Evolutionary conservation across 208 protist species (phyloP), one percentile per base, ranked within the genome.

Genomic region (Leishmania major): DNA sequence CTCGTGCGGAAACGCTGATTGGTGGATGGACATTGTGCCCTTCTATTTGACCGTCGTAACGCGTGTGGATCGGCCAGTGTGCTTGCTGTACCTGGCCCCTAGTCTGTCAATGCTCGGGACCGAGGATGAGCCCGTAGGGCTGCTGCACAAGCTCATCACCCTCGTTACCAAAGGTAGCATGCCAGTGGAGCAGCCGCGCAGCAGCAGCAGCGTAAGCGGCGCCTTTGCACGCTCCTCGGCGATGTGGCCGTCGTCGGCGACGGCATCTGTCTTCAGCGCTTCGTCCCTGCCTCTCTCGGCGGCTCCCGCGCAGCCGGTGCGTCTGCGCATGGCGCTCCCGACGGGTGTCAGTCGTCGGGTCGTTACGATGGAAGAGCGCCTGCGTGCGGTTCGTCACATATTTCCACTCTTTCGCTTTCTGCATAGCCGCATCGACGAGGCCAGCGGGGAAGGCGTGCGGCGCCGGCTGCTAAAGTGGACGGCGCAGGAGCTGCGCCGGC

Each of bases 111-210:
- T 93, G 74, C 85, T 92, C 0, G 83, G 91, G 57, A 74, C 82
- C 1, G 88, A 91, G n/a, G 92, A 94, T 57, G 90, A 96, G 79
- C 79, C 88, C 25, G 84, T 92, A 2, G 91, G 94, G 70, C 77
- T 96, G 81, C 79, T 94, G 70, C 93, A 94, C 79, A 94, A 94
- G 79, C 80, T 96, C 43, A 86, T 96, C 43, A 90, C 91, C 2
- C 73, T 94, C 1, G 91, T 91, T 1, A 94, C 84, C 49, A 96
- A 94, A 76, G 93, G 93, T 60, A 88, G 83, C 79, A 87, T 92
- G 74, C 88, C 91, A 40, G 81, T 90, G 62, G 87, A 92, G 78
- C 89, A 88, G 75, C 85, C 77, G 35, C 84, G 81, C 53, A 78
- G 67, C 60, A 74, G 77, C 40, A 73, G n/a, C 7, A 74, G 4